These are phyloP conservation scores for Stemphylium vesicarium DNA, from an alignment of 2,329 filamentous ascomycete genomes.

Conservation along the genomic window DNA sequence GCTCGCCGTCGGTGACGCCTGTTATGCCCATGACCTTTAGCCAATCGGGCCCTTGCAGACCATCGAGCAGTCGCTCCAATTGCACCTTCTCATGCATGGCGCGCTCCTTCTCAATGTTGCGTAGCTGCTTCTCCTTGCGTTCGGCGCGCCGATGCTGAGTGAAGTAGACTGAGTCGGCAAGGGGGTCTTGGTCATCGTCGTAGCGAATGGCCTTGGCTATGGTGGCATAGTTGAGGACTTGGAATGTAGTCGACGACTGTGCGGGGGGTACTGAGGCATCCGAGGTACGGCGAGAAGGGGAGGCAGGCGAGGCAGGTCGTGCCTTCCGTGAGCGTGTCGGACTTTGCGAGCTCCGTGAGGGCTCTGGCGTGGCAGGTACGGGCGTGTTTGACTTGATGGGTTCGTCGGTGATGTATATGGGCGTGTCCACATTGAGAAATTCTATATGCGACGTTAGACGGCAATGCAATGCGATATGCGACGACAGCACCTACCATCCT, in stretches of 20 bases:
- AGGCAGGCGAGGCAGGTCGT: constrained; percentile 23
- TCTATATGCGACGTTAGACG: constrained; percentile 59
- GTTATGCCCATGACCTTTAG: constrained; percentile 88
- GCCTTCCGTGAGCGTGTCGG: constrained; percentile 36
- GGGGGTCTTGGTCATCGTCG: constrained; percentile 56
- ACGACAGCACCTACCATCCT: constrained; percentile 66
- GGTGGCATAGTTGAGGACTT: constrained; percentile 53
- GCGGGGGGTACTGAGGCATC: constrained; percentile 20
- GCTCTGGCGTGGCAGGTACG: constrained; percentile 22
- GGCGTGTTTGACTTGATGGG: constrained; percentile 42
- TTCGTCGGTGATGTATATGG: constrained; percentile 73
- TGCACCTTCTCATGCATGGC: constrained; percentile 71
- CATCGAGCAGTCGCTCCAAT: constrained; percentile 74
- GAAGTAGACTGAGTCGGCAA: constrained; percentile 63
- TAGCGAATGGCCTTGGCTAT: constrained; percentile 45
- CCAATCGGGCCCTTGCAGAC: constrained; percentile 91
- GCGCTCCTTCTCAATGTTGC: constrained; percentile 70
- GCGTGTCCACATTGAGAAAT: constrained; percentile 73
- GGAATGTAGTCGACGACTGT: constrained; percentile 41
- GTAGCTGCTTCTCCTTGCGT: constrained; percentile 70
- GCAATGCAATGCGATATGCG: constrained; percentile 11
- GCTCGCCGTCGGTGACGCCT: constrained; percentile 81
- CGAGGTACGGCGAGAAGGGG: constrained; percentile 24
- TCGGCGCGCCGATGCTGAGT: constrained; percentile 66
- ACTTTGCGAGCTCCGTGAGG: constrained; percentile 30